Base-by-base conservation (phyloP, 2,329 filamentous ascomycete species). In the Cytospora paraplurivora region DNA sequence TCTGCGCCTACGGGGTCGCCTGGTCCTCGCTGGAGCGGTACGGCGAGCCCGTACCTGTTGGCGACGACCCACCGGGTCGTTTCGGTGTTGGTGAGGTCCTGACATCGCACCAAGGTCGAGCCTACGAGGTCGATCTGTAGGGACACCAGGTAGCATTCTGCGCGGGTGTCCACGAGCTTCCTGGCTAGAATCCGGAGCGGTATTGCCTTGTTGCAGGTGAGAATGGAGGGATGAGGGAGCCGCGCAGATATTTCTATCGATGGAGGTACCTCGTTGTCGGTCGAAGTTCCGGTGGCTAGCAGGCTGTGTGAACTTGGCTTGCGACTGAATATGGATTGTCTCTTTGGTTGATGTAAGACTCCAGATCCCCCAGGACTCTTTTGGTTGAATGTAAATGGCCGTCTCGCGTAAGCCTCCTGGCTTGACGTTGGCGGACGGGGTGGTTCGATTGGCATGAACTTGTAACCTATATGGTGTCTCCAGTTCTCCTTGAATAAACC, bases 401-500 rank as follows among this genome's bases (percentile, higher is more conserved):
- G 85, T 63, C 93, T 83, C 2, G 93, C 95, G 76, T 92, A 99
- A 2, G 90, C 88, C 75, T 98, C 93, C 68, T 92, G 89, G 32
- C 86, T 85, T 1, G 86, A 83, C 53, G 81, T 78, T 5, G 84
- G 79, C 0, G 87, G 86, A 50, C 93, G 83, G 0, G 94, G 93
- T 7, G 92, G 91, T 75, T 99, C 95, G 69, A 98, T 94, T 5
- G 95, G 95, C 44, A 97, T 82, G 73, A 99, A 95, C 64, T 91
- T 94, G 77, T 97, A 89, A 41, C 88, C 86, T 41, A 82, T 72
- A 67, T 85, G 79, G 67, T 82, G 81, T 21, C 93, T 83, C 75
- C 92, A 90, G 71, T 97, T 97, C 77, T 97, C 93, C 73, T 94
- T 94, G 76, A 96, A 92, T 64, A 97, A 83, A 15, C 90, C 88